Conservation (phyloP, 805 yeast genomes). For the Candida hispaniensis region DNA sequence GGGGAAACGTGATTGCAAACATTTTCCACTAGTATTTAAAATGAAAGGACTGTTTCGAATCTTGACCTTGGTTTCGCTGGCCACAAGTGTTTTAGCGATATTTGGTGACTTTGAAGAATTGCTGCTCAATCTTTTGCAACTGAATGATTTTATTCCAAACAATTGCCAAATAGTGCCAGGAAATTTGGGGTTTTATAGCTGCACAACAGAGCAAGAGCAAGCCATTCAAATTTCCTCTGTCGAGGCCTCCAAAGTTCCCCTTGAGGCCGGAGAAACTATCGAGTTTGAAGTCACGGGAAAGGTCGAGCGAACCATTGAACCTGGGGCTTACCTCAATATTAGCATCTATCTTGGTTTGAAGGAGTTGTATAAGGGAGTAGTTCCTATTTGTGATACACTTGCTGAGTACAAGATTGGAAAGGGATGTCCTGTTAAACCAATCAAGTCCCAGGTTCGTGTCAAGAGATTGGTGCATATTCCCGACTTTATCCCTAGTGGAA, state of each 20-base stretch:
- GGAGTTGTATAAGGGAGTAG: conserved; percentile 5
- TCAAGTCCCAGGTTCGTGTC: conserved; percentile 9
- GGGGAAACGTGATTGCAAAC: too few species aligned
- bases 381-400: conserved; percentile 5
- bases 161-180: conserved; percentile 12
- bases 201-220: conserved; percentile 1
- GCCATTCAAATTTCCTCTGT: conserved; percentile 2
- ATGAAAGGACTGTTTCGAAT: too few species aligned
- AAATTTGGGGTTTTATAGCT: conserved; percentile 2
- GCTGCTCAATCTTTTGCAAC: conserved; percentile 6
- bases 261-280: conserved; percentile 6
- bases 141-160: conserved; percentile 4
- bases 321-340: conserved; percentile 13
- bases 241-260: conserved; percentile 5
- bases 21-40: too few species aligned
- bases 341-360: conserved; percentile 4
- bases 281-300: conserved; percentile 14
- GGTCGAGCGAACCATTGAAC: conserved; percentile 1
- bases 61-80: conserved; percentile 1
- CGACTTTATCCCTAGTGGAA: conserved; percentile 6
- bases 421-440: conserved; percentile 13
- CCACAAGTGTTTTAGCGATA: conserved; percentile 3
- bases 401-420: conserved; percentile 6
- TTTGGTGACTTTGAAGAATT: conserved; percentile 9
- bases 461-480: conserved; percentile 6